These are phyloP conservation scores for Prunus yedoensis DNA, from an alignment of 331 rosid genomes.

Conservation along the genomic window DNA sequence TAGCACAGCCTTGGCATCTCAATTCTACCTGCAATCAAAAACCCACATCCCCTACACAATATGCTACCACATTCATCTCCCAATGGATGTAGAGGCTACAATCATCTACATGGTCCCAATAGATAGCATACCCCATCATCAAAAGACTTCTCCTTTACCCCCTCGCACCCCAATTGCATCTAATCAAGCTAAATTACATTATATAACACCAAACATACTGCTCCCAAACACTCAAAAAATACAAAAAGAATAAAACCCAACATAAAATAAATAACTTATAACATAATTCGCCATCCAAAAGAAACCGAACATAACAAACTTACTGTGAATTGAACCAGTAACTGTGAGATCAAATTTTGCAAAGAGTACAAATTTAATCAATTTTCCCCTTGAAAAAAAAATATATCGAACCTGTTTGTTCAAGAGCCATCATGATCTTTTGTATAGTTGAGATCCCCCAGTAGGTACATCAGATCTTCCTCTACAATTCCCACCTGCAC, in stretches of 20 bases:
- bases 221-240: neutral
- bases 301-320: neutral
- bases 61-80: neutral
- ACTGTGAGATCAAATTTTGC: slow-evolving; percentile 13
- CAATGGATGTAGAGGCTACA: neutral
- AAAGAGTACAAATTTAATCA: neutral
- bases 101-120: neutral
- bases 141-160: neutral
- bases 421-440: slow-evolving; percentile 89
- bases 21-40: neutral
- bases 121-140: neutral
- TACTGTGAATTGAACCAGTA: slow-evolving; percentile 6
- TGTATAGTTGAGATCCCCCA: slow-evolving; percentile 70
- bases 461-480: slow-evolving; percentile 83
- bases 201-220: neutral
- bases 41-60: neutral
- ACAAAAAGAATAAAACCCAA: neutral
- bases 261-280: neutral
- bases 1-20: neutral
- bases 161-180: neutral
- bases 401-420: slow-evolving; percentile 59
- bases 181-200: neutral
- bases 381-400: neutral
- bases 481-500: slow-evolving; percentile 42
- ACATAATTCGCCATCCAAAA: neutral